Conservation (phyloP, 179 eudicot genomes). For the Nepenthes alata region DNA sequence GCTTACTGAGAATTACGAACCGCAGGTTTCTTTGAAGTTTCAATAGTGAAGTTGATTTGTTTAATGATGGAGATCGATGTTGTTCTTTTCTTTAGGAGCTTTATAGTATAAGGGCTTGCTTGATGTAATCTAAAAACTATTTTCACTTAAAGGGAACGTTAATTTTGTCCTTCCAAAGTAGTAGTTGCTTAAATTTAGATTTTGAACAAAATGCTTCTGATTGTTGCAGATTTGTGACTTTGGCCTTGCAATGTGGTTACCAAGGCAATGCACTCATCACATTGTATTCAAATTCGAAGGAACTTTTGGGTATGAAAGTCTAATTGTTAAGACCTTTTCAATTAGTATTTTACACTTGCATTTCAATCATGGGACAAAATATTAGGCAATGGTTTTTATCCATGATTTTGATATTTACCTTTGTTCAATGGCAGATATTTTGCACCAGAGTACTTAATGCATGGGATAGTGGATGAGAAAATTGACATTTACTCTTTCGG, state of each 20-base stretch:
- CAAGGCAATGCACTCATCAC: constrained; percentile 64
- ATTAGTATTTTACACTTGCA: not conserved
- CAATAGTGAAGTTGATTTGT: not conserved
- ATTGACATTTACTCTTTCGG: constrained; percentile 68
- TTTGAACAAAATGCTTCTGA: not conserved
- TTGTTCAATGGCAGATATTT: constrained; percentile 45
- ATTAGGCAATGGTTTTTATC: no score
- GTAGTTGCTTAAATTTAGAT: no score
- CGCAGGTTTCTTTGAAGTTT: constrained; percentile 42
- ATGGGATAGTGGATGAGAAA: constrained; percentile 77
- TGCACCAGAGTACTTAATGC: constrained; percentile 86
- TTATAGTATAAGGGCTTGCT: no score
- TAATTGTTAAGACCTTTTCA: not conserved
- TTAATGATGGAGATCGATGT: not conserved
- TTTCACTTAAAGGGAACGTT: not conserved
- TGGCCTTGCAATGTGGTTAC: constrained; percentile 78
- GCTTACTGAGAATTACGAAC: constrained; percentile 62
- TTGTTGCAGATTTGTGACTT: constrained; percentile 60
- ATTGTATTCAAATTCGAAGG: constrained; percentile 58
- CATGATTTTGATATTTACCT: not conserved
- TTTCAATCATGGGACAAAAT: not conserved
- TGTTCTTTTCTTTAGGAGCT: no score
- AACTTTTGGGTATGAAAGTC: constrained; percentile 58
- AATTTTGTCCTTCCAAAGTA: no score
- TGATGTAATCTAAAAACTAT: no score